Evolutionary conservation across 345 rosid species (phyloP).

Genomic region (Zanthoxylum bungeanum): DNA sequence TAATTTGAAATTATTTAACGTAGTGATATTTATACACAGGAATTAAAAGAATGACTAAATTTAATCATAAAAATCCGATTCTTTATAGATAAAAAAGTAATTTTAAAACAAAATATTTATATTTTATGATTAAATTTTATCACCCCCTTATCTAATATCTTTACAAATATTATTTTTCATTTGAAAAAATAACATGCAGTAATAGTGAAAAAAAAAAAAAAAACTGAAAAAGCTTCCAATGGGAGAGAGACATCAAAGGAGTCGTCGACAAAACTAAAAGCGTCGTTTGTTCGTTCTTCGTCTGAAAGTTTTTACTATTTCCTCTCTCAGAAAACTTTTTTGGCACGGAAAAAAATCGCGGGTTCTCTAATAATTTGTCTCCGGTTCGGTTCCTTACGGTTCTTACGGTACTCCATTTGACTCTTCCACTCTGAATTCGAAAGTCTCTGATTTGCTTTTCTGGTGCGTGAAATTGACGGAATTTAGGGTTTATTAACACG

Average conservation of each 20-base stretch:
- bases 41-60: too few relatives aligned
- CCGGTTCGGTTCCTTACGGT: slow-evolving; percentile 15
- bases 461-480: background rate
- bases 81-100: too few relatives aligned
- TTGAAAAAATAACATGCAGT: too few relatives aligned
- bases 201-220: slow-evolving; percentile 12
- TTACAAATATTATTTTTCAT: too few relatives aligned
- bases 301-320: background rate
- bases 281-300: background rate
- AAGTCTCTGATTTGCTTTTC: slow-evolving; percentile 17
- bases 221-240: slow-evolving; percentile 2
- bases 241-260: slow-evolving; percentile 1
- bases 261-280: slow-evolving; percentile 9
- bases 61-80: too few relatives aligned
- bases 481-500: slow-evolving; percentile 2
- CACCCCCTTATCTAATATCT: too few relatives aligned
- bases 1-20: too few relatives aligned
- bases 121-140: too few relatives aligned
- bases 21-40: too few relatives aligned
- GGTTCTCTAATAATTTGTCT: slow-evolving; percentile 3
- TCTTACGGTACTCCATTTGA: slow-evolving; percentile 4
- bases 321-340: too few relatives aligned
- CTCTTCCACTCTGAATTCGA: background rate
- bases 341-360: too few relatives aligned
- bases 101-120: too few relatives aligned